Base-by-base conservation (phyloP, 441 rosid genomes). In the Iberis amara region DNA sequence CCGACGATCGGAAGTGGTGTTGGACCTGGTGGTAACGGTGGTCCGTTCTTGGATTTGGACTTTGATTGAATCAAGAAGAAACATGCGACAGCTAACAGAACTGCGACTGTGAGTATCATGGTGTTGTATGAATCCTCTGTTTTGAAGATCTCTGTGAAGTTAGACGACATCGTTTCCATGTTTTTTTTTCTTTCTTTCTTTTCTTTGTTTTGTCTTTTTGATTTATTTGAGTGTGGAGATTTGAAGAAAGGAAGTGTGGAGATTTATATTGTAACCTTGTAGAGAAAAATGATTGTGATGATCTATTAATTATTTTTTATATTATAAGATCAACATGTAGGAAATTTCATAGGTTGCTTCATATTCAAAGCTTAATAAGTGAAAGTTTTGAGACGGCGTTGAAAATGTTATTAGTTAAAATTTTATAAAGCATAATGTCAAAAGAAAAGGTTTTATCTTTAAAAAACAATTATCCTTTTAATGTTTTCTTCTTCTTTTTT, bases 21-120 rank as follows among this genome's bases (percentile, higher is more conserved):
- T 0, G 88, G 90, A 8, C 90, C 86, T 0, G 84, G 90, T 1
- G 81, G 90, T 27, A 74, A 61, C 0, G 73, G 73, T 32, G 65
- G 18, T 0, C 3, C 39, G n/a, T 45, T 45, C 8, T 45, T 65
- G 24, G 63, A 37, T 28, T 55, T 66, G 13, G 48, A 41, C 36
- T 61, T 67, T 3, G 44, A 15, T 0, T 53, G 50, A 37, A 61
- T 42, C 58, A 42, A 67, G 27, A 67, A 33, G 52, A 47, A 66
- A 8, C 66, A 53, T 1, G 52, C 8, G 5, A 58, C 58, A 36
- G 64, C 59, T 24, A 57, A 7, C 11, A 65, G 13, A 9, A 21
- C 49, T 4, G 69, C 64, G 0, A 26, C 59, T 1, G 12, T 8
- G 0, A 65, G 59, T 44, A 45, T 58, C 38, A 52, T 1, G 9